These are phyloP conservation scores for Lepraria neglecta DNA, from an alignment of 495 filamentous ascomycete species.

Conservation along the genomic window DNA sequence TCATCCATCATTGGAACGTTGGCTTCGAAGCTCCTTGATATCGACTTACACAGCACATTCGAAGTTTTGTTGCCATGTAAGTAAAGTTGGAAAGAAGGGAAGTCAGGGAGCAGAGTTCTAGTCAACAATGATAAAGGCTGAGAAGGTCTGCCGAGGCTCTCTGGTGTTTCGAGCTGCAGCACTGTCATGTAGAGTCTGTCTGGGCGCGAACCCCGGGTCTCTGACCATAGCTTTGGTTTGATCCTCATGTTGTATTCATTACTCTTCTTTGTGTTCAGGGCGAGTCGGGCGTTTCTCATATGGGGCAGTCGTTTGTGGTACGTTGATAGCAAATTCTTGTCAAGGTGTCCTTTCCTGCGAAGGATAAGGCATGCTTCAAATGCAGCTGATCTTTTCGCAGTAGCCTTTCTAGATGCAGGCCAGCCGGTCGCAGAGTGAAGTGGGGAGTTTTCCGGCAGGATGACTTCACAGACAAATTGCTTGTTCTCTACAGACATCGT, in stretches of 20 bases:
- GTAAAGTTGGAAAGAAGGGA: slow-evolving; percentile 67
- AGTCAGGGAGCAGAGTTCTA: slow-evolving; percentile 52
- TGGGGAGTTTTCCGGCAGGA: slow-evolving; percentile 72
- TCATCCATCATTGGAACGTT: slow-evolving; percentile 37
- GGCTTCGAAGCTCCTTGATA: slow-evolving; percentile 39
- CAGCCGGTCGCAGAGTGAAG: slow-evolving; percentile 58
- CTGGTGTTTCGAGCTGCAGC: slow-evolving; percentile 52
- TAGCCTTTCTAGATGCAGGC: slow-evolving; percentile 55
- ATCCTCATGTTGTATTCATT: slow-evolving; percentile 67
- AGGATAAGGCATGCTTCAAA: slow-evolving; percentile 77
- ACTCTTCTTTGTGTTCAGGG: slow-evolving; percentile 68
- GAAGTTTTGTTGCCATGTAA: slow-evolving; percentile 57
- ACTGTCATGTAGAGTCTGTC: slow-evolving; percentile 56
- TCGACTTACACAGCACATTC: slow-evolving; percentile 42
- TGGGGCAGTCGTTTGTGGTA: slow-evolving; percentile 67
- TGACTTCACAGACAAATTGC: slow-evolving; percentile 71
- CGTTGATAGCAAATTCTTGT: slow-evolving; percentile 65
- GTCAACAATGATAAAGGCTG: slow-evolving; percentile 68
- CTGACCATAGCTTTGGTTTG: slow-evolving; percentile 75
- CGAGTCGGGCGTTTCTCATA: slow-evolving; percentile 88
- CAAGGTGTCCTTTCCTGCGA: slow-evolving; percentile 57
- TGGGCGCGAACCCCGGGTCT: slow-evolving; percentile 45
- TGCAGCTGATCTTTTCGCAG: slow-evolving; percentile 85
- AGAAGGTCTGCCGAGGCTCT: slow-evolving; percentile 54
- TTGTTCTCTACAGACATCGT: slow-evolving; percentile 49